Evolutionary conservation across 2,329 filamentous ascomycete genomes (phyloP).

Genomic region (Penicillium janthinellum): DNA sequence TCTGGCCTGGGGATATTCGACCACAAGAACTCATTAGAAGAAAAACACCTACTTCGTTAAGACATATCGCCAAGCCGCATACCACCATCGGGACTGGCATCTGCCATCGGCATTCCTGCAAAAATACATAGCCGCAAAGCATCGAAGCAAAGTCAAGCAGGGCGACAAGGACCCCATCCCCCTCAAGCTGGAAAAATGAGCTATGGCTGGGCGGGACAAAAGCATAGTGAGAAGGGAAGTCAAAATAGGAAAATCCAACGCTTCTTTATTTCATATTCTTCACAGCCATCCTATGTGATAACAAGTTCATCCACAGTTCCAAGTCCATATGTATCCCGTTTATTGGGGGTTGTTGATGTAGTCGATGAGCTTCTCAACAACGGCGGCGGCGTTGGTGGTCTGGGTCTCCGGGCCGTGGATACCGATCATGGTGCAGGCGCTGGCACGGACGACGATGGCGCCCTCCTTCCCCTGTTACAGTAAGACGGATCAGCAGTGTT

Average conservation of each 20-base stretch:
- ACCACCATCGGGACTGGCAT: neutral
- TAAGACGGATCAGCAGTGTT: neutral
- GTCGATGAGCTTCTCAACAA: slow-evolving; percentile 80
- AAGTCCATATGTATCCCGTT: slow-evolving; percentile 1
- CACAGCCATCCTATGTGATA: slow-evolving; percentile 25
- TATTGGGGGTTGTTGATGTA: slow-evolving; percentile 81
- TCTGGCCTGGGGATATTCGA: too few relatives aligned
- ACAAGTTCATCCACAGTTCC: slow-evolving; percentile 13
- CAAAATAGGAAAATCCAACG: slow-evolving; percentile 15
- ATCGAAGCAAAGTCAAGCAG: neutral
- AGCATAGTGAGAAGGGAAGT: slow-evolving; percentile 5
- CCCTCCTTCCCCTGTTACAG: slow-evolving; percentile 71
- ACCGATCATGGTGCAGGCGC: slow-evolving; percentile 82
- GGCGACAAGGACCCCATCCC: neutral
- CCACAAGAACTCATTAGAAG: neutral
- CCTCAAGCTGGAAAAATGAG: neutral
- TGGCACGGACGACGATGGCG: slow-evolving; percentile 80
- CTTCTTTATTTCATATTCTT: slow-evolving; percentile 29
- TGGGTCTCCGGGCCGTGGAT: slow-evolving; percentile 77
- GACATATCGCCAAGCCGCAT: neutral
- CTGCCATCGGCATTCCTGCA: neutral
- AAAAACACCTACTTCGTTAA: neutral
- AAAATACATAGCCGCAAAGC: neutral
- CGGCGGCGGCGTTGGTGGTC: slow-evolving; percentile 74
- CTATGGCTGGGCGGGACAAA: neutral